phyloP scores from a whole-genome alignment of 2,329 filamentous ascomycete species.

The Fusarium redolens region DNA sequence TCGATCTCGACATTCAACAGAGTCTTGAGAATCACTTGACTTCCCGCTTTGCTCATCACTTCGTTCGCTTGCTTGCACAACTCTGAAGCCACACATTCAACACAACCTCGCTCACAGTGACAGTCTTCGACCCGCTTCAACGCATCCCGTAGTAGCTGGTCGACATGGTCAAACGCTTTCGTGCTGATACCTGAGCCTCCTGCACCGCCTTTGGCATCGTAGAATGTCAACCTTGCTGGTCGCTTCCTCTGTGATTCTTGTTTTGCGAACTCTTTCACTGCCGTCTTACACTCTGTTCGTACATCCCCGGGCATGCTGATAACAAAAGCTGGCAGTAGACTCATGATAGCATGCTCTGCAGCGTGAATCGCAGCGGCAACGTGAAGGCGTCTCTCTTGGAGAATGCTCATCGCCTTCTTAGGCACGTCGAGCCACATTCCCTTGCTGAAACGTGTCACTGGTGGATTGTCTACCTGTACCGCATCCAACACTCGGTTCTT shows the following conservation, averaged over 20 bases:
- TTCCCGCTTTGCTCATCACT: conserved; percentile 93
- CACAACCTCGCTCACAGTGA: conserved; percentile 80
- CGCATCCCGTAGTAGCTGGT: conserved; percentile 80
- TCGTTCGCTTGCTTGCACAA: conserved; percentile 86
- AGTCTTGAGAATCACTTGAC: conserved; percentile 81
- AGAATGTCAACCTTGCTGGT: conserved; percentile 90
- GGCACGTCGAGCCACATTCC: conserved; percentile 98
- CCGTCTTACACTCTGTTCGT: conserved; percentile 91
- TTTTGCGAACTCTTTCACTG: conserved; percentile 86
- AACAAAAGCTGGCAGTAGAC: conserved; percentile 89
- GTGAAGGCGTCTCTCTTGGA: conserved; percentile 78
- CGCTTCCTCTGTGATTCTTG: conserved; percentile 78
- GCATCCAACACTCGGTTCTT: conserved; percentile 88
- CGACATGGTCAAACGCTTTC: conserved; percentile 94
- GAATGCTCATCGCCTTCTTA: conserved; percentile 79
- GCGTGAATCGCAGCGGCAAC: conserved; percentile 92
- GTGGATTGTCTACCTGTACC: conserved; percentile 91
- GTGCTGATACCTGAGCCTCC: conserved; percentile 87
- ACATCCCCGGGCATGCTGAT: conserved; percentile 92
- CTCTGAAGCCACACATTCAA: conserved; percentile 90
- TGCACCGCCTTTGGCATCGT: conserved; percentile 91
- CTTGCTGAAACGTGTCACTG: conserved; percentile 84
- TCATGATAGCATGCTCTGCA: conserved; percentile 90
- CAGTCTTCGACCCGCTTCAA: conserved; percentile 81
- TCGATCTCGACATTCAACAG: conserved; percentile 83